These are phyloP conservation scores for Chalaropsis ovoidea DNA, from an alignment of 2,329 filamentous ascomycete species.

Conservation along the genomic window DNA sequence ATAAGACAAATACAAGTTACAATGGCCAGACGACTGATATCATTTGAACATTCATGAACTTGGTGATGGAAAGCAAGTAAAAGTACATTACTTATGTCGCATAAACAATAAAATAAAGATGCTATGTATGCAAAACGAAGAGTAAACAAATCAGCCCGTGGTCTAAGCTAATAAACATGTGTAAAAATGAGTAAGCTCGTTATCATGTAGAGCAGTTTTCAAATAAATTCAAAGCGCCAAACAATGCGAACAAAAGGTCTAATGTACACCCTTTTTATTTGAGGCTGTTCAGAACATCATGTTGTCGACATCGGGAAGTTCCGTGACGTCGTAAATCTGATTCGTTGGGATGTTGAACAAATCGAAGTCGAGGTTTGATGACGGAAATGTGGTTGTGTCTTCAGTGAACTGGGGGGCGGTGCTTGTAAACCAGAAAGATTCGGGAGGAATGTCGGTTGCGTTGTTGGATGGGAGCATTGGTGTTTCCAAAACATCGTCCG, in stretches of 20 bases:
- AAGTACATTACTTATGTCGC: no score
- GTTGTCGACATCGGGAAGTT: background rate
- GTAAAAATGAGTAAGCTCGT: no score
- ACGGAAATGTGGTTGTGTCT: background rate
- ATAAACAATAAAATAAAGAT: no score
- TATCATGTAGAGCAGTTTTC: no score
- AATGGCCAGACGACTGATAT: no score
- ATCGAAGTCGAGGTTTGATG: background rate
- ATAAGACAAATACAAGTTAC: no score
- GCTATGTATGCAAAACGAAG: no score
- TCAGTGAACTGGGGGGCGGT: background rate
- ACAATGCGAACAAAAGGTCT: background rate
- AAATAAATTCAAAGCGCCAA: background rate
- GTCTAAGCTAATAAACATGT: no score
- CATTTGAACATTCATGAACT: no score
- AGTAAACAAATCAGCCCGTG: no score
- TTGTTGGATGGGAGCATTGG: background rate
- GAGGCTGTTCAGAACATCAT: background rate
- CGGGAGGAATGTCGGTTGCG: background rate
- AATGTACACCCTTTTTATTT: background rate
- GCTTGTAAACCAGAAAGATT: background rate
- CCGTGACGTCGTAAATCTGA: constrained; percentile 15
- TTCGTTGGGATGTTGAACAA: constrained; percentile 7
- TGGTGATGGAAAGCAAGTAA: no score
- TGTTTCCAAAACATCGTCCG: background rate